Evolutionary conservation across 2,329 filamentous ascomycete species (phyloP), one percentile per base, ranked within the genome.

Genomic region (Ilyonectria sp.): DNA sequence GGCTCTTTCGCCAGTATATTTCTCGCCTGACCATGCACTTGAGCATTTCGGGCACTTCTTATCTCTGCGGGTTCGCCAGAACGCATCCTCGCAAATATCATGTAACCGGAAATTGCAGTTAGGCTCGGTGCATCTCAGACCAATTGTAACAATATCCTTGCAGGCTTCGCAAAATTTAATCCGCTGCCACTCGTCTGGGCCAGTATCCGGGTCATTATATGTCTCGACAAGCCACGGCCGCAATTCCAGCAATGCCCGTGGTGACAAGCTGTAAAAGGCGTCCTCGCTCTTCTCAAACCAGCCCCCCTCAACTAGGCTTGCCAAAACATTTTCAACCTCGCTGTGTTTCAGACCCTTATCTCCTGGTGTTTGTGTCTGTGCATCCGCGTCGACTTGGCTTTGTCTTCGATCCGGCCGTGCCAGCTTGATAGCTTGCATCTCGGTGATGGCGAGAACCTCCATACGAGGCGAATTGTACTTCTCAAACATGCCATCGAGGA

Each of bases 401-500:
- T 80, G 75, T 61, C 74, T 71, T 54, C 80, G 79, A 26, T 86
- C 79, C 35, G 89, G 87, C 55, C 88, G 83, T 10, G 89, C 85
- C 54, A 97, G 82, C 73, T 93, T 91, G 60, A 93, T 85, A 3
- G 95, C 95, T 75, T 97, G 91, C 79, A 94, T 94, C 50, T 89
- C 87, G 13, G 90, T 92, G 4, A 98, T 84, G 4, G 93, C 94
- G 88, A 98, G 91, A 29, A 94, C 88, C 81, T 99, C 95, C 75
- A 91, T 89, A n/a, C 90, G 86, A 9, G 85, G 86, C 0, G 91
- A 94, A 77, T 98, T 98, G 83, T 94, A 91, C 21, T 89, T 92
- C 70, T 97, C 94, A 78, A 98, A 99, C 89, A 99, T 97, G 74
- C 89, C 90, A 79, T 98, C 95, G 1, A 99, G 87, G 3, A 98